These are phyloP conservation scores for Capniomyces stellatus DNA, from an alignment of 371 early-diverging fungal species.

Conservation along the genomic window DNA sequence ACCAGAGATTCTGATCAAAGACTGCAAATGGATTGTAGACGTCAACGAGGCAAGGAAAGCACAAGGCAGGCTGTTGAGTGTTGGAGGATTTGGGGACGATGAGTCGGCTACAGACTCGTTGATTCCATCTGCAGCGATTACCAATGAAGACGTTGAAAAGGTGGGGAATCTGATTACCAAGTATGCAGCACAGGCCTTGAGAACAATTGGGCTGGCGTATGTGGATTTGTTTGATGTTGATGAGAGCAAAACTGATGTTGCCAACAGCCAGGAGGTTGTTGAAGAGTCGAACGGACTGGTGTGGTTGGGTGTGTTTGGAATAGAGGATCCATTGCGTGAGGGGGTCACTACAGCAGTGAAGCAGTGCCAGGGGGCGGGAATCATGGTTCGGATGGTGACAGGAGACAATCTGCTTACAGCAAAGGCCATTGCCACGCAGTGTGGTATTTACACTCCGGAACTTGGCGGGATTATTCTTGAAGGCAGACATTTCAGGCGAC, in stretches of 20 bases:
- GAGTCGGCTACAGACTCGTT: too few species aligned
- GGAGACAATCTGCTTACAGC: slow-evolving; percentile 91
- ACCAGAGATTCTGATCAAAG: slow-evolving; percentile 52
- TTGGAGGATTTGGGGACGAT: too few species aligned
- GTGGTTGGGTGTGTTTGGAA: slow-evolving; percentile 75
- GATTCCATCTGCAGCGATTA: background rate
- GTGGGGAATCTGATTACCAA: slow-evolving; percentile 29
- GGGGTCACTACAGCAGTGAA: slow-evolving; percentile 75
- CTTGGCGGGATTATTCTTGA: slow-evolving; percentile 75
- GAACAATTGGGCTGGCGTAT: slow-evolving; percentile 78
- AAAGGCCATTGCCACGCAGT: slow-evolving; percentile 72
- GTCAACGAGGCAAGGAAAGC: slow-evolving; percentile 19
- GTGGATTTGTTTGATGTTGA: slow-evolving; percentile 43
- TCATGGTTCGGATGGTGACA: slow-evolving; percentile 90
- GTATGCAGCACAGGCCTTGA: slow-evolving; percentile 76
- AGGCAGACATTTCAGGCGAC: slow-evolving; percentile 74
- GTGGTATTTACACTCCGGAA: slow-evolving; percentile 56
- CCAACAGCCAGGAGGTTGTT: slow-evolving; percentile 23
- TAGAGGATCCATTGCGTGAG: slow-evolving; percentile 82
- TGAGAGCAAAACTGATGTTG: slow-evolving; percentile 23
- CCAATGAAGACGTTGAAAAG: background rate
- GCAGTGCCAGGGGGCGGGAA: slow-evolving; percentile 70
- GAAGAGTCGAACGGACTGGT: slow-evolving; percentile 30
- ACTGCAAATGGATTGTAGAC: slow-evolving; percentile 33
- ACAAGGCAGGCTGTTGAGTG: background rate